Conservation (phyloP, 1,139 yeast species). For the Nematodospora anomalae region DNA sequence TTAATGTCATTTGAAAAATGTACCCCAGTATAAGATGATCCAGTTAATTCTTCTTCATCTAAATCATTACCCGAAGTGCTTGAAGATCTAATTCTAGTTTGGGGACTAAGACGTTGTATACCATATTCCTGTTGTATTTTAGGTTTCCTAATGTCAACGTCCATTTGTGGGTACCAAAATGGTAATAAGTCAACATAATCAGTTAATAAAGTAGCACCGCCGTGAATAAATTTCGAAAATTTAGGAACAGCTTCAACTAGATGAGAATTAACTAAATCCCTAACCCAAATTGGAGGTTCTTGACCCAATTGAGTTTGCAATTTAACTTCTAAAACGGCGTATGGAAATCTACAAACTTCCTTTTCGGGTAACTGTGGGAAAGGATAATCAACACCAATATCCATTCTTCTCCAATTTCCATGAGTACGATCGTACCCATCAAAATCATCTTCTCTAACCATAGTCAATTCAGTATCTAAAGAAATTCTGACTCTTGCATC, state of each 20-base stretch:
- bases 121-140: slow-evolving; percentile 66
- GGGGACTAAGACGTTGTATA: slow-evolving; percentile 31
- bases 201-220: slow-evolving; percentile 84
- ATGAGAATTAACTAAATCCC: slow-evolving; percentile 87
- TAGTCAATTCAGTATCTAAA: slow-evolving; percentile 88
- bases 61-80: slow-evolving; percentile 51
- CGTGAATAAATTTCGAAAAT: slow-evolving; percentile 95
- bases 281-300: slow-evolving; percentile 97
- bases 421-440: slow-evolving; percentile 90
- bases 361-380: slow-evolving; percentile 78
- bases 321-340: slow-evolving; percentile 95
- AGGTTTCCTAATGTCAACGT: slow-evolving; percentile 90
- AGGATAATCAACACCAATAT: slow-evolving; percentile 96
- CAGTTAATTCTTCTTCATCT: slow-evolving; percentile 48
- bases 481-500: slow-evolving; percentile 98
- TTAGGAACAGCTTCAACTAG: slow-evolving; percentile 97
- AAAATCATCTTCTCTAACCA: slow-evolving; percentile 96
- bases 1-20: slow-evolving; percentile 49
- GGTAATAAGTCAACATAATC: slow-evolving; percentile 83
- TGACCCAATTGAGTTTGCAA: slow-evolving; percentile 97
- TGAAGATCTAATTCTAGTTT: slow-evolving; percentile 25
- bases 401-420: slow-evolving; percentile 97
- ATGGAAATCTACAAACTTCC: slow-evolving; percentile 91
- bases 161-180: slow-evolving; percentile 99
- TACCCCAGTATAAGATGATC: slow-evolving; percentile 39